Percentiles rank a stretch among this genome's conserved stretches.
Conservation (phyloP, 1,139 yeast genomes). For the Saccharomyces hybrid region DNA sequence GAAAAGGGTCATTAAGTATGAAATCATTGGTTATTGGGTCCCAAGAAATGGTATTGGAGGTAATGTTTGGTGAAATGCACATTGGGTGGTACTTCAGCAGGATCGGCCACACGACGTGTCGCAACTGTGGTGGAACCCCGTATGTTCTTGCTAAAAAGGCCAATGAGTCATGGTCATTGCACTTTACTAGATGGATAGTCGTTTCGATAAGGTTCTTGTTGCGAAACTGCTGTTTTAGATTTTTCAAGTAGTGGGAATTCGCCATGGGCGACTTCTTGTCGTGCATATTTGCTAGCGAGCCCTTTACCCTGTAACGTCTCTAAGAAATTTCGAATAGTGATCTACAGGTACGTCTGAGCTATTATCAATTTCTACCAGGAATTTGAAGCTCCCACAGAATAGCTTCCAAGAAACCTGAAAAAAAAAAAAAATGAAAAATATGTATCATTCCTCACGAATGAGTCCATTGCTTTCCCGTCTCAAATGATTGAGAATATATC, state of each 20-base stretch:
- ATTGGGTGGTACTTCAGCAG: conserved; percentile 76
- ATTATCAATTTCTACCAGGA: background rate
- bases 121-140: conserved; percentile 77
- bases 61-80: conserved; percentile 65
- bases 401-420: background rate
- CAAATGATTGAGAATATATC: background rate
- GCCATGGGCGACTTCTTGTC: conserved; percentile 15
- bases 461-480: background rate
- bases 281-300: conserved; percentile 6
- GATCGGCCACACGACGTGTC: conserved; percentile 81
- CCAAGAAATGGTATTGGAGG: conserved; percentile 42
- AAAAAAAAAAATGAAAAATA: background rate
- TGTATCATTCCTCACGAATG: background rate
- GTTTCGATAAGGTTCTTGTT: conserved; percentile 23
- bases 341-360: background rate
- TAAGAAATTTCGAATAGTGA: background rate
- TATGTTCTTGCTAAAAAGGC: conserved; percentile 76
- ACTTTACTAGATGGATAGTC: conserved; percentile 24
- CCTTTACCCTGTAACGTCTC: background rate
- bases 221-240: conserved; percentile 24
- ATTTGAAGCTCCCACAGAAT: background rate
- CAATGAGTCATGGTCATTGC: conserved; percentile 38
- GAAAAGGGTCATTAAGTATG: background rate
- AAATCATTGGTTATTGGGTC: conserved; percentile 6
- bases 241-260: conserved; percentile 20